A percentile compares a stretch with the other conserved stretches of the same genome.
Conservation (phyloP, 305 asterid species). For the Andrographis paniculata region DNA sequence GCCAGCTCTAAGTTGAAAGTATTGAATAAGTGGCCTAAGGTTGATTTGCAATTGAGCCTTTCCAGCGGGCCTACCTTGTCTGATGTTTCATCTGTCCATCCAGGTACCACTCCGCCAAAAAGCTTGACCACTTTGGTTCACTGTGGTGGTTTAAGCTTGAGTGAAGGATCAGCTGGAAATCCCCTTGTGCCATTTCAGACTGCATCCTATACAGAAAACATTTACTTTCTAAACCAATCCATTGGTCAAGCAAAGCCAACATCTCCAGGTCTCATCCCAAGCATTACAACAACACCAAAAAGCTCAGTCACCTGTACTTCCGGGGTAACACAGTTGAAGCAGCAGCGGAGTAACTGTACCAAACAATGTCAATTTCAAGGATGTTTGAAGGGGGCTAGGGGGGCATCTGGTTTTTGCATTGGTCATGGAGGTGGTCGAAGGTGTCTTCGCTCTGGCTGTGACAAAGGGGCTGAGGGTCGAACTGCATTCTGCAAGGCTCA, state of each 20-base stretch:
- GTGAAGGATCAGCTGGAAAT: constrained; percentile 43
- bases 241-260: constrained; percentile 28
- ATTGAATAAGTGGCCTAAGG: constrained; percentile 37
- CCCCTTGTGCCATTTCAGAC: constrained; percentile 24
- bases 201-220: constrained; percentile 26
- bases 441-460: constrained; percentile 82
- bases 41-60: constrained; percentile 82
- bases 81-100: constrained; percentile 48
- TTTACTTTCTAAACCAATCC: constrained; percentile 34
- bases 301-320: constrained; percentile 99
- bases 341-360: constrained; percentile 49
- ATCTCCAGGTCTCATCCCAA: constrained; percentile 50
- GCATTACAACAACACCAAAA: constrained; percentile 52
- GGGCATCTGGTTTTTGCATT: constrained; percentile 93
- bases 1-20: constrained; percentile 28
- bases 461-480: constrained; percentile 94
- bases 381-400: constrained; percentile 87
- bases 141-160: constrained; percentile 28
- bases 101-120: constrained; percentile 29
- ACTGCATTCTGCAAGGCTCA: constrained; percentile 98
- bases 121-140: constrained; percentile 23
- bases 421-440: constrained; percentile 99
- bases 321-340: constrained; percentile 67
- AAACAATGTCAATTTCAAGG: constrained; percentile 86
- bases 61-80: constrained; percentile 61